Evolutionary conservation across 176 grass and related monocot genomes (phyloP), one percentile per base, ranked within the genome.

Genomic region (Triticum aestivum): DNA sequence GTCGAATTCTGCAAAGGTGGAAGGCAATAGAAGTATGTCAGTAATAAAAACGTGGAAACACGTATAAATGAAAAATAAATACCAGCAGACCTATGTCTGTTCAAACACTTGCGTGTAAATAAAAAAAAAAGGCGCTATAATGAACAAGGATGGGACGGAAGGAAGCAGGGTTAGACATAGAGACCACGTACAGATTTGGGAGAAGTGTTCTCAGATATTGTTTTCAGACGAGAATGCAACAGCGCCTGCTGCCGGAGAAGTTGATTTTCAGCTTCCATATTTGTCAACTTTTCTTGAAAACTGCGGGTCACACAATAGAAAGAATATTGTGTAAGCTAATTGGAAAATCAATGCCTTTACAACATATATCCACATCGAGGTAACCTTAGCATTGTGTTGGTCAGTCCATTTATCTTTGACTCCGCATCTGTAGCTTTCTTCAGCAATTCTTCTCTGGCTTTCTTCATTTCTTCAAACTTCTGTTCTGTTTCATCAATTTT

Each of bases 251-350:
- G 87, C 67, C 90, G 82, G 67, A 98, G 84, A 81, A 98, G 79
- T 79, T 98, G 93, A 83, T 96, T 94, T 94, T 98, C 96, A 61
- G 90, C 91, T 91, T 94, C 96, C 93, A 96, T 94, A 84, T 78
- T 95, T 49, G 92, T 90, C 32, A 98, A 64, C 83, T 98, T 98
- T 72, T 92, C 90, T 91, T 94, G 88, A 82, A 98, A 91, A 83
- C 96, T 98, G 82, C 54, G 54, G 58, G 78, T 69, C 62, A 81
- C 37, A 54, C 24, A 85, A 5, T 49, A 49, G 7, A 61, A 80
- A 61, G 8, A 26, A 78, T 82, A 72, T 30, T 56, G 80, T 69
- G 61, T 77, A 77, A 81, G 20, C 21, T 11, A 84, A 81, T 82
- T 24, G 14, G 68, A 41, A 83, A 84, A 70, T 64, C 11, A 32